Base-by-base conservation (phyloP, 345 rosid species). In the Turnera subulata region DNA sequence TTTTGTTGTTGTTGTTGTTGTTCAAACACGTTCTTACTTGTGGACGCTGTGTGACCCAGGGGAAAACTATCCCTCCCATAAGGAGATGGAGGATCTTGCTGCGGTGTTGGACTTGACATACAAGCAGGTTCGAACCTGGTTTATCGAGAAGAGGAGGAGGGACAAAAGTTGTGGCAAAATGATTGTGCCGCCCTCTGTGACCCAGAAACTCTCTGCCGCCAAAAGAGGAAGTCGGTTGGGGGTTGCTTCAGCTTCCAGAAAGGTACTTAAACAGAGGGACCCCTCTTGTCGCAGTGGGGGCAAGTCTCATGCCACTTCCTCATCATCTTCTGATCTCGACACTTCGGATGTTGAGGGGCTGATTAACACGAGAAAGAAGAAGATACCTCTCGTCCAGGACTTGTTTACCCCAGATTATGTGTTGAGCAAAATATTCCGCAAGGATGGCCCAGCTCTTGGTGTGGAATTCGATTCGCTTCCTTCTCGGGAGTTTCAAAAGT, bases 401-500 rank as follows among this genome's bases (percentile, higher is more conserved):
- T 73, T 89, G 72, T 59, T 77, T 45, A 44, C 83, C 64, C 77
- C 96, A 10, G 76, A 70, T 46, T 76, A 78, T 73, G 80, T 93
- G 65, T 60, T 89, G 69, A 70, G 66, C 20, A 93, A 82, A 73
- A 32, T 87, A 50, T 89, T 93, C 43, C 94, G 95, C 32, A 85
- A 89, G 76, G 99, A 93, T 70, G 97, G 97, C 59, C 99, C 99
- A n/a, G 61, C 78, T 4, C 94, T 93, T 56, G 96, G 92, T 67
- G 65, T 42, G 51, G 86, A 79, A 57, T 93, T 93, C 59, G 89
- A 85, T 55, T 72, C 73, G 50, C 79, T 74, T 66, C 88, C 91
- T 33, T 64, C 80, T 45, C 62, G 58, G 63, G 65, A 62, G 25
- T 69, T 63, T 62, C 63, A 8, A 43, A 37, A 22, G 25, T 22